Evolutionary conservation across 257 asterid species (phyloP), one percentile per base, ranked within the genome.

Genomic region (Thymus quinquecostatus): DNA sequence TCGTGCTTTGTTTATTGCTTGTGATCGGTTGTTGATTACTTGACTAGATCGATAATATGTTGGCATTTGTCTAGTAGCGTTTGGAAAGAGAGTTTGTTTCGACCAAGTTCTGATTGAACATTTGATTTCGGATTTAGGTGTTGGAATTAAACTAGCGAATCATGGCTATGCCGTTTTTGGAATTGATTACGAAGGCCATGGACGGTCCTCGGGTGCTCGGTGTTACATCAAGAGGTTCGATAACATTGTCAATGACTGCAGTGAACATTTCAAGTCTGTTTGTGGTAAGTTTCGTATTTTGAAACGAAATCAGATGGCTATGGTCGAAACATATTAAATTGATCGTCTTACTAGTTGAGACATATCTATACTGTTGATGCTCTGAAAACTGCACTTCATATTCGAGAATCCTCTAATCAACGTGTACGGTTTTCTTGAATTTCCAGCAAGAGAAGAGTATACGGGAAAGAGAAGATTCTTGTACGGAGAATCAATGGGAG

Each of bases 401-500:
- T 0, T 3, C 10, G 11, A 38, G 32, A n/a, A 2, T 27, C 30
- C 47, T 60, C 28, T 60, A 34, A 21, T 36, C 4, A 36, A 36
- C 4, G 40, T 36, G 40, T 36, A 36, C 40, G 40, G 40, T 21
- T 63, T 29, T 75, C 74, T 71, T 81, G 82, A 74, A 76, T 56
- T 58, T 72, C 21, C 57, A 93, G 98, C 76, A 2, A 73, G 33
- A 30, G 87, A 86, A 82, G 95, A 84, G 72, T 89, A 85, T 74
- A 72, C 43, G 59, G 86, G 63, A 13, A 88, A 85, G 78, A 80
- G 68, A 68, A 81, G 93, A 76, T 91, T 94, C 81, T 75, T 94
- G 50, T 91, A 89, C 12, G 99, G 99, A 57, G 99, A 91, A 79
- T 94, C 99, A 4, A 94, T 94, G 99, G 99, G 99, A 60, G 99